Conservation (phyloP, 2,329 filamentous ascomycete species). For the Knufia fluminis region DNA sequence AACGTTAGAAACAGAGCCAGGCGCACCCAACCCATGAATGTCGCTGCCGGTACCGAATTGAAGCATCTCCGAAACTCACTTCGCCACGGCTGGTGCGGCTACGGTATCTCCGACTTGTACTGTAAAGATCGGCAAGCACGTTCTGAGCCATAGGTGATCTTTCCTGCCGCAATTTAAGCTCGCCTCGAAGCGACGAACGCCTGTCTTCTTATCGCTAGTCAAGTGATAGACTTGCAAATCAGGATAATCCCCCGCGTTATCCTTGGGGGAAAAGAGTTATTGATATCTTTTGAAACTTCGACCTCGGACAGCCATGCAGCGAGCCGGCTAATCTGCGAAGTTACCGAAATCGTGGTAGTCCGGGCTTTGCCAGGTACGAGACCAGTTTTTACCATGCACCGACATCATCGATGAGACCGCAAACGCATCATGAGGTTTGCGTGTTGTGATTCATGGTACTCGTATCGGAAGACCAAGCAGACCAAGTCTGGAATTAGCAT, state of each 20-base stretch:
- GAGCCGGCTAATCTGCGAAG: neutral
- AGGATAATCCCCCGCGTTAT: neutral
- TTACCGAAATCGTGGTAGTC: too few species aligned
- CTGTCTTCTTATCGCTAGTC: neutral
- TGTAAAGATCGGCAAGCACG: too few species aligned
- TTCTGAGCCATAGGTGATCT: too few species aligned
- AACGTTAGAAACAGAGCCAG: too few species aligned
- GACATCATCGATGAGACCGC: neutral
- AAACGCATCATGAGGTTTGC: neutral
- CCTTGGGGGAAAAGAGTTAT: neutral
- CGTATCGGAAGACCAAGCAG: conserved; percentile 3
- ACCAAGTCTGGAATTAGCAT: conserved; percentile 1
- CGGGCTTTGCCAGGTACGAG: too few species aligned
- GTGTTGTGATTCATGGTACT: too few species aligned
- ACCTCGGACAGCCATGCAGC: neutral
- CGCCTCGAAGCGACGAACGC: neutral
- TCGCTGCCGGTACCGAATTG: too few species aligned
- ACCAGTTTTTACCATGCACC: neutral
- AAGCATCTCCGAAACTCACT: too few species aligned
- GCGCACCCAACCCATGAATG: too few species aligned
- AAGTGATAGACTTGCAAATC: neutral
- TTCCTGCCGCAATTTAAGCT: neutral
- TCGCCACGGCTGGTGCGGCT: too few species aligned
- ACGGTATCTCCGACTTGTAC: too few species aligned
- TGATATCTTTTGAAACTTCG: neutral